Conservation (phyloP, 345 rosid genomes). For the Lagerstroemia speciosa region DNA sequence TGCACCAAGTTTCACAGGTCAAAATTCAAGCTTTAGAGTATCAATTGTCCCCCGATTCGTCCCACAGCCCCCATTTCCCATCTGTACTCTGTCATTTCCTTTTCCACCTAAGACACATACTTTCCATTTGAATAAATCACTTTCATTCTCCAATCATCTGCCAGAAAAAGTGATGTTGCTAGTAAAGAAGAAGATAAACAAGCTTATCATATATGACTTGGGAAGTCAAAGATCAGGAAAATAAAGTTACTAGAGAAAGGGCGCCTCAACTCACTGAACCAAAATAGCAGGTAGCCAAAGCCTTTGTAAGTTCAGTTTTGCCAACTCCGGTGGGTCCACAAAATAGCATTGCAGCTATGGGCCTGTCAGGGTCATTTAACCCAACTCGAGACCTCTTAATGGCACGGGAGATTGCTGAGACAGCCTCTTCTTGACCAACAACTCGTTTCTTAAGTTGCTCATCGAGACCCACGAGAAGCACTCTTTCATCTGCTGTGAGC, state of each 20-base stretch:
- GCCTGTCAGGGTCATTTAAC: slow-evolving; percentile 81
- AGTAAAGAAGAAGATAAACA: neutral
- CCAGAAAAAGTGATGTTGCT: neutral
- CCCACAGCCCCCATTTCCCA: neutral
- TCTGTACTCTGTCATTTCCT: neutral
- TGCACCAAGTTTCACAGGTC: neutral
- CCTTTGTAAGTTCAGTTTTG: slow-evolving; percentile 87
- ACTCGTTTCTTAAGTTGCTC: slow-evolving; percentile 72
- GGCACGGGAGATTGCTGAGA: slow-evolving; percentile 85
- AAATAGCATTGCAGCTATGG: slow-evolving; percentile 91
- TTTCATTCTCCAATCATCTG: neutral
- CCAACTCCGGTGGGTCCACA: slow-evolving; percentile 99
- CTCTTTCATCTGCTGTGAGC: slow-evolving; percentile 87
- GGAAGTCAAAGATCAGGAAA: neutral
- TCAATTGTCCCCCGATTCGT: neutral
- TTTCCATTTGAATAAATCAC: neutral
- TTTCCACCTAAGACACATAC: neutral
- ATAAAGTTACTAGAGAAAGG: neutral
- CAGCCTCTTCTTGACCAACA: slow-evolving; percentile 96
- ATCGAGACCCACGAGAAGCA: slow-evolving; percentile 66
- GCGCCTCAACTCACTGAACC: slow-evolving; percentile 57
- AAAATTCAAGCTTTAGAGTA: neutral
- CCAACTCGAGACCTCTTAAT: slow-evolving; percentile 92
- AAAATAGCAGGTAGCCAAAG: slow-evolving; percentile 76
- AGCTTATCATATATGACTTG: neutral